Evolutionary conservation across 805 yeast genomes (phyloP), one percentile per base, ranked within the genome.

Genomic region (Myxozyma melibiosi): DNA sequence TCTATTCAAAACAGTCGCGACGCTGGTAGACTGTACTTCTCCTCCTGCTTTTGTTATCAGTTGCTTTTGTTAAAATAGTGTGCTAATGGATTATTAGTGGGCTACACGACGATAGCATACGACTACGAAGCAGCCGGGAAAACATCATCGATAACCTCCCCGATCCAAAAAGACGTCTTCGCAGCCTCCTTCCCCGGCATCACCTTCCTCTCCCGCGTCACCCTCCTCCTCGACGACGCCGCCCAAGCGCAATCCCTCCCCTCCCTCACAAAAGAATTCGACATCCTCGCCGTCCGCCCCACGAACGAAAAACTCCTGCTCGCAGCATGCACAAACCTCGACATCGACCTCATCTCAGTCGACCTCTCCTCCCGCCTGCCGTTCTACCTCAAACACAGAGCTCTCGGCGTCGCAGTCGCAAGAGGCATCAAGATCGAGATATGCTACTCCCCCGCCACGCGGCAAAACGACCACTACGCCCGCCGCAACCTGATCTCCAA

Each of bases 351-450:
- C 25, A 80, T 94, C 18, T 83, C 96, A 0, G 78, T 94, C 53
- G 84, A 86, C 51, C 80, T 86, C 69, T 73, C 80, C 25, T 75
- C 77, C 41, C 80, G 88, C 55, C 72, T 90, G 46, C 92, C 96
- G 0, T 84, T 82, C 61, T 88, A 84, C 68, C 74, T 94, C 63
- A 86, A 86, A 65, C 96, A 90, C 73, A 90, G 90, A 66, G 83
- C 89, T 0, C 78, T 90, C 7, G 87, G 96, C 41, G 83, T 90
- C 40, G 97, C 96, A 1, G 77, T 88, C 2, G 85, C 85, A 18
- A 80, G 90, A 49, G 98, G 98, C 1, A 80, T 90, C 25, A 83
- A 83, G 63, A 80, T 94, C 62, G 99, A 94, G 69, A 78, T 94
- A 7, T 78, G 82, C 44, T 92, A 92, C 71, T 70, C 80, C 6